These are phyloP conservation scores for Backusella luteola DNA, from an alignment of 192 early-diverging fungal species.

Conservation along the genomic window DNA sequence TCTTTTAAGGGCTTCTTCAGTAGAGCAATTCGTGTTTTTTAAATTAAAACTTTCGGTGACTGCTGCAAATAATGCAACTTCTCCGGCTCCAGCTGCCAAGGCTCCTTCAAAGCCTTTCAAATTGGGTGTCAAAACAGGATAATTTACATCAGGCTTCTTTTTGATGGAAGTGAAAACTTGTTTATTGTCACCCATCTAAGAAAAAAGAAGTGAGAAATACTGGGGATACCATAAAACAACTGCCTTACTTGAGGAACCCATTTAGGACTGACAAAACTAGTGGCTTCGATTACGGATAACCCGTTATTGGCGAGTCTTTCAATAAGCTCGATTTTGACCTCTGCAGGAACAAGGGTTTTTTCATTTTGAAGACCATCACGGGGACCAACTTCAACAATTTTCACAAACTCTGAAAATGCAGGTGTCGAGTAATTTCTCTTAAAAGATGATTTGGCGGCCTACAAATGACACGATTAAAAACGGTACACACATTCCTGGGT, in stretches of 20 bases:
- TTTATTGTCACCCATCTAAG: constrained; percentile 82
- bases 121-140: constrained; percentile 92
- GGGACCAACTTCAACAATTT: constrained; percentile 95
- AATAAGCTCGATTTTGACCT: constrained; percentile 86
- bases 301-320: constrained; percentile 77
- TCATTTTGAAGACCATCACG: constrained; percentile 98
- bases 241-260: constrained; percentile 84
- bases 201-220: neutral
- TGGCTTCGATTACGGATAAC: constrained; percentile 83
- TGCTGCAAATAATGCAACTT: constrained; percentile 91
- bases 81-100: constrained; percentile 72
- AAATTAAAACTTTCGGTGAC: constrained; percentile 85
- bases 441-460: neutral
- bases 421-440: neutral
- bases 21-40: constrained; percentile 92
- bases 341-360: constrained; percentile 75
- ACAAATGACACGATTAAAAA: neutral
- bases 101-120: constrained; percentile 81
- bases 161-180: constrained; percentile 72
- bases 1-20: constrained; percentile 75
- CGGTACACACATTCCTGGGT: neutral
- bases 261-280: constrained; percentile 94
- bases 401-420: constrained; percentile 42
- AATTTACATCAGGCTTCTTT: constrained; percentile 62
- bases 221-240: neutral